Conservation (phyloP, 106 monocot species). For the Cymbidium sinense region DNA sequence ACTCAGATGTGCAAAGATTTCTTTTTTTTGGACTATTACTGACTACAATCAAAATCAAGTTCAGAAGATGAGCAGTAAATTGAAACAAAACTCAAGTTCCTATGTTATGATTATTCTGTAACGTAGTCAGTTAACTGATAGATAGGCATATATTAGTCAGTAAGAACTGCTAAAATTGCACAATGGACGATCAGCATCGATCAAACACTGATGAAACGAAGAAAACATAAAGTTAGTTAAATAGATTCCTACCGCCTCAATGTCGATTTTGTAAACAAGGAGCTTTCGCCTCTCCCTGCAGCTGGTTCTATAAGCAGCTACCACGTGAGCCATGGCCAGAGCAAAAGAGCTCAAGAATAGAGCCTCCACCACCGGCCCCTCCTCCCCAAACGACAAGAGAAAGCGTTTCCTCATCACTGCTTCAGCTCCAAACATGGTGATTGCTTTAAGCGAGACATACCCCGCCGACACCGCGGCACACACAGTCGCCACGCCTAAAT, state of each 20-base stretch:
- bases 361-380: constrained; percentile 18
- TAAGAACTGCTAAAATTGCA: no score
- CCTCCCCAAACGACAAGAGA: constrained; percentile 1
- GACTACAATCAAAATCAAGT: no score
- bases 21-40: no score
- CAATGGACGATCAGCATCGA: not conserved
- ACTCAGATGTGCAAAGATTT: not conserved
- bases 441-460: constrained; percentile 50
- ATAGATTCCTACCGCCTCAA: constrained; percentile 43
- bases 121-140: not conserved
- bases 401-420: not conserved
- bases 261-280: constrained; percentile 55
- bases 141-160: not conserved
- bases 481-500: constrained; percentile 36
- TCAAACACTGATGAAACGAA: not conserved
- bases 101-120: no score
- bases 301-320: constrained; percentile 43
- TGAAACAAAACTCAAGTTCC: no score
- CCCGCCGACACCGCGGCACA: constrained; percentile 37
- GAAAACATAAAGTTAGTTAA: not conserved
- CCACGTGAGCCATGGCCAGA: constrained; percentile 41
- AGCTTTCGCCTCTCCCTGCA: constrained; percentile 51
- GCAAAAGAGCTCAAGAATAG: constrained; percentile 43
- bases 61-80: not conserved
- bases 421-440: constrained; percentile 20